Base-by-base conservation (phyloP, 345 rosid genomes). In the Brassica nigra region DNA sequence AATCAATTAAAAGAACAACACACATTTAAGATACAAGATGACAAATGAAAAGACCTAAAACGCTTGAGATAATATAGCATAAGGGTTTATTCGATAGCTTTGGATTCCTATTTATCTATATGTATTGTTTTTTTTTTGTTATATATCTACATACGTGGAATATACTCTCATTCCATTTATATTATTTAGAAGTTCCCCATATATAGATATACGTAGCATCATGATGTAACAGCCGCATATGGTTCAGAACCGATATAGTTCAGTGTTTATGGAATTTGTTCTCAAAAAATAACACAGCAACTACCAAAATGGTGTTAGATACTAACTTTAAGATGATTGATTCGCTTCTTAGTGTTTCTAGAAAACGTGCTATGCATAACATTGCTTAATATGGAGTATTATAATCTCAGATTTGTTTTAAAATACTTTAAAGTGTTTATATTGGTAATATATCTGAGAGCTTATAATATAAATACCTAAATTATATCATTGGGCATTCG, bases 31-130 rank as follows among this genome's bases (percentile, higher is more conserved):
- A 33, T 67, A 68, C 9, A 71, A 27, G 42, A 58, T 72, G 68
- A 72, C 12, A 67, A 61, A 75, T 75, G 72, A 39, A 70, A 36
- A 8, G 61, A 70, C 80, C 73, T 75, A 64, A 54, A 63, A 75
- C 49, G 70, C 20, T 70, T 62, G 62, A 66, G 73, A 78, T 79
- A 59, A 49, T 34, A 75, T 34, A 75, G 79, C 79, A 69, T 54
- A 74, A 52, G 69, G 73, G 72, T 63, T 75, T 70, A 80, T 75
- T 70, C 76, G 57, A 62, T 70, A 57, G 80, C 58, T 57, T 70
- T 75, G 47, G 83, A 80, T 80, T 80, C 83, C 80, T 80, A 63
- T 70, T 37, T 80, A 80, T 80, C 80, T 64, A 75, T 39, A 9
- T 70, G 79, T 39, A 64, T 64, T 69, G 23, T 52, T 47, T 61